Base-by-base conservation (phyloP, 164 flowering plant genomes). In the Hamamelis virginiana region DNA sequence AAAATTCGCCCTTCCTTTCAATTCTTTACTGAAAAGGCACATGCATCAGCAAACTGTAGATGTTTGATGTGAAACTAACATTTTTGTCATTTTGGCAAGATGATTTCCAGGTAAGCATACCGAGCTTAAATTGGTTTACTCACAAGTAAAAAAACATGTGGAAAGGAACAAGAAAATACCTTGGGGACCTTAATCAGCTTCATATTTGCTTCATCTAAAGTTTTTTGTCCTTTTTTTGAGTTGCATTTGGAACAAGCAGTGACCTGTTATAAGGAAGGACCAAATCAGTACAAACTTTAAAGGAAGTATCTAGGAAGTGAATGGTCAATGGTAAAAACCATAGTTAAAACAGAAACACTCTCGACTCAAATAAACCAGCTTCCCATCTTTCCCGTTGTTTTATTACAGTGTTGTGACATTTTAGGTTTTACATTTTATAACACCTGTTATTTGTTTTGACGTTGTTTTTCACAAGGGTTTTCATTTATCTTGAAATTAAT, bases 221-320 rank as follows among this genome's bases (percentile, higher is more conserved):
- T 95, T 65, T 91, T 91, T 44, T 83, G 84, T 25, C 97, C 99
- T 76, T 92, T 95, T 73, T 69, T 90, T 65, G 97, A 87, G 78
- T 95, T 95, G 86, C 97, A 95, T 76, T 70, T 91, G 33, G 86
- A 61, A 87, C 99, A 95, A 53, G 99, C 99, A 21, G 96, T 78
- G 52, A 92, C 99, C 97, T 91, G 82, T 74, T 51, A 45, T 43
- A 59, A 51, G n/a, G 28, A 59, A 67, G 18, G 57, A 70, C 63
- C 62, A 19, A 13, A 22, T 64, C 8, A 61, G 28, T 19, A 61
- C 1, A 8, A 8, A 65, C 26, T 16, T 59, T 14, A 16, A 27
- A 59, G 21, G 33, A 59, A 22, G 11, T 19, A 19, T 55, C 11
- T 0, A 19, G 58, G 58, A 55, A 19, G 58, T 55, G 58, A 19